Conservation (phyloP, 306 rosid genomes). For the Morella rubra region DNA sequence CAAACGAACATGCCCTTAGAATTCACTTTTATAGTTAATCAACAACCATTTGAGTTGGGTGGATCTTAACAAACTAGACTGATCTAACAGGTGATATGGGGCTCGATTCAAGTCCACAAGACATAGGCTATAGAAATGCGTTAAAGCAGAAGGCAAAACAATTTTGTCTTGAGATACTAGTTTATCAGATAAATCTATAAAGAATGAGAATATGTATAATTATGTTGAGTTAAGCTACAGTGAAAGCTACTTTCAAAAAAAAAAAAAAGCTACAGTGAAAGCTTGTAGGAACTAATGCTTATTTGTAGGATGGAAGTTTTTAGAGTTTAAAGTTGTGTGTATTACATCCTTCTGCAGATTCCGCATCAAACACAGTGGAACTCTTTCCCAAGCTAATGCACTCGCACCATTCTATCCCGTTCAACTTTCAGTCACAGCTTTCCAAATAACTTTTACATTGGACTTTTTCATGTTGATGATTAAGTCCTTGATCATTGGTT, state of each 20-base stretch:
- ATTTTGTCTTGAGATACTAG: neutral
- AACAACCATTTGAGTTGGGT: neutral
- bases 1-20: no score
- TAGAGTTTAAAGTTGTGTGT: neutral
- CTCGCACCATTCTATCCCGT: neutral
- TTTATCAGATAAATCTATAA: neutral
- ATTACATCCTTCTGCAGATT: neutral
- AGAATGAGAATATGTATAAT: neutral
- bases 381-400: neutral
- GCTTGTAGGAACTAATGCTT: neutral
- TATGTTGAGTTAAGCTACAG: neutral
- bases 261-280: neutral
- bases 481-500: neutral
- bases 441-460: neutral
- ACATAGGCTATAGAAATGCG: neutral
- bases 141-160: neutral
- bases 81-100: neutral
- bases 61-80: neutral
- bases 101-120: neutral
- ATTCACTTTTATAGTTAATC: no score
- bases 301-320: neutral
- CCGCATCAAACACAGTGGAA: neutral
- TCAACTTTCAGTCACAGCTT: neutral
- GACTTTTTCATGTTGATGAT: neutral
- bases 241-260: no score